Conservation (phyloP, 495 filamentous ascomycete genomes). For the Penicillium paxilli region DNA sequence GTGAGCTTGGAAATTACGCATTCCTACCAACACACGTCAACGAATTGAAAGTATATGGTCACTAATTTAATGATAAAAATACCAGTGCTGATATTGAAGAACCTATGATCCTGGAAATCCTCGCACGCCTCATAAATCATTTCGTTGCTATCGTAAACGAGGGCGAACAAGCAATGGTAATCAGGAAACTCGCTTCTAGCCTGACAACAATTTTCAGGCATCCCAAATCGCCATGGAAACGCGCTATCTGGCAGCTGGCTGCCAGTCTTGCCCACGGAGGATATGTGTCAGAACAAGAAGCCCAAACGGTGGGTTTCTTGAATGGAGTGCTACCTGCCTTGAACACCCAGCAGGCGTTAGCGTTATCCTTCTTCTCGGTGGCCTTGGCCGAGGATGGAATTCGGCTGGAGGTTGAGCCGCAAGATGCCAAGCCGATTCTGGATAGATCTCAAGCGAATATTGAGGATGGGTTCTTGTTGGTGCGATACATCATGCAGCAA, state of each 20-base stretch:
- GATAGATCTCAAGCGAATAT: conserved; percentile 34
- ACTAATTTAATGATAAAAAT: neutral
- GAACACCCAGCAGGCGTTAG: conserved; percentile 52
- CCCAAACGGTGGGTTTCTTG: conserved; percentile 49
- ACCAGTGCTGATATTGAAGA: conserved; percentile 60
- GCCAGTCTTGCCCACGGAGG: conserved; percentile 57
- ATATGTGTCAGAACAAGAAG: conserved; percentile 50
- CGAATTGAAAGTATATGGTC: neutral
- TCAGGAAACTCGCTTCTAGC: conserved; percentile 81
- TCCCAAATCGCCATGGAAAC: conserved; percentile 65
- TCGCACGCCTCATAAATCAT: conserved; percentile 71
- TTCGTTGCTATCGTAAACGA: conserved; percentile 58
- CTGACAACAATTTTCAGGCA: conserved; percentile 78
- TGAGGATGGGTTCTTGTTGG: conserved; percentile 38
- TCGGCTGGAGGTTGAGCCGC: conserved; percentile 21
- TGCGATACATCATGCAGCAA: conserved; percentile 36
- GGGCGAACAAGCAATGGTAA: conserved; percentile 63
- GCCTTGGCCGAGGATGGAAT: conserved; percentile 70
- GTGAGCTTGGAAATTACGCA: conserved; percentile 2
- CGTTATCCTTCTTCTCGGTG: conserved; percentile 70
- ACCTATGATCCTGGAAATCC: conserved; percentile 59
- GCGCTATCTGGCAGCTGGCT: conserved; percentile 66
- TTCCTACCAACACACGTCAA: neutral
- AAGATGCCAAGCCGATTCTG: conserved; percentile 15
- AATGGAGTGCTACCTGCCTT: conserved; percentile 47